Base-by-base conservation (phyloP, 345 rosid genomes). In the Sisymbrium altissimum region DNA sequence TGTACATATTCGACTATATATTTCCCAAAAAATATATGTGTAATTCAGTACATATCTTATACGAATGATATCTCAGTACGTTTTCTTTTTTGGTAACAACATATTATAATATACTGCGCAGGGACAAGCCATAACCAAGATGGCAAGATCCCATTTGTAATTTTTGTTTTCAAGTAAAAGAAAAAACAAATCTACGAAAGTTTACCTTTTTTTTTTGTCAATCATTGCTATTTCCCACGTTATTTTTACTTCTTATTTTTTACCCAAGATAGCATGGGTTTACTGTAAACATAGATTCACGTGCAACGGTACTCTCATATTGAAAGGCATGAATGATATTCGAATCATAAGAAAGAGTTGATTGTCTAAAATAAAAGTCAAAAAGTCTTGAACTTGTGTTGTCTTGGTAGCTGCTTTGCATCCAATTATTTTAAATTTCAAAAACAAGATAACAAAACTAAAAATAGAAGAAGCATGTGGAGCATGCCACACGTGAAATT, bases 401-500 rank as follows among this genome's bases (percentile, higher is more conserved):
- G 35, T 57, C 58, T 66, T 45, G 5, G 14, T 58, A 19, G 46
- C 45, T 73, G 23, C n/a, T 45, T 66, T 69, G 30, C 49, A 49
- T 39, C 56, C 30, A 73, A 19, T 48, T 66, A 9, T 45, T 53
- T 45, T 14, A 0, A 44, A 7, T 23, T 44, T 30, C 6, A 2
- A 3, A 19, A 41, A 9, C 8, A 72, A 53, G 25, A 64, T 54
- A 15, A 43, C 46, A 54, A 54, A 44, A 19, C 18, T 41, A 12
- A 19, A 44, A 6, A 18, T n/a, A 13, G 2, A 41, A 64, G 36
- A 63, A 49, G 48, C 62, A 75, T 60, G 63, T 13, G 50, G 53
- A 59, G 54, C 62, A 74, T 19, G 36, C 55, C 40, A 56, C 79
- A 75, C 79, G 79, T 50, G 73, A 75, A 67, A 52, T 52, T 9